phyloP scores from a whole-genome alignment of 2,329 filamentous ascomycete species.

The Lomentospora prolificans region DNA sequence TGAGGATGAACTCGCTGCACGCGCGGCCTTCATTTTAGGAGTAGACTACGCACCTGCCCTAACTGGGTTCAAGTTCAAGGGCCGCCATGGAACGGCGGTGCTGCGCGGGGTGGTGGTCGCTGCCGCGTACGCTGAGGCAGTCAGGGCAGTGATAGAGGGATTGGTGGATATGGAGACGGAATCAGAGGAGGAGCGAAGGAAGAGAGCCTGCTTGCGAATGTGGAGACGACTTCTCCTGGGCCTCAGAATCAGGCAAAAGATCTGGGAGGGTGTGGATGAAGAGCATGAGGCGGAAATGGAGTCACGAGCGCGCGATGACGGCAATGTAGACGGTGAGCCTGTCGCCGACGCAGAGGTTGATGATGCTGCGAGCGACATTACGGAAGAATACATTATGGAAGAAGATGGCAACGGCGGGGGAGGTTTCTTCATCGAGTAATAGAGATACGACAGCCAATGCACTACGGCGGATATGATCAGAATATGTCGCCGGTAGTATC shows the following conservation, averaged over 20 bases:
- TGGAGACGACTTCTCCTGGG: conserved; percentile 62
- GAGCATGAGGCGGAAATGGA: neutral
- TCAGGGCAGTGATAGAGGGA: conserved; percentile 58
- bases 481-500: too few relatives aligned
- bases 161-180: conserved; percentile 57
- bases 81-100: conserved; percentile 76
- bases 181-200: conserved; percentile 58
- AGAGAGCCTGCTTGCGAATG: conserved; percentile 62
- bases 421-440: conserved; percentile 31
- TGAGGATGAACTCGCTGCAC: conserved; percentile 44
- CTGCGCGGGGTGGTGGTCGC: conserved; percentile 71
- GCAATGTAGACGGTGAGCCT: conserved; percentile 24
- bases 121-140: conserved; percentile 58
- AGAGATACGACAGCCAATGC: neutral
- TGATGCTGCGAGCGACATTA: conserved; percentile 29
- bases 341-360: conserved; percentile 23
- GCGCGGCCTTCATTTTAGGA: conserved; percentile 64
- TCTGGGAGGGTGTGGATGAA: conserved; percentile 25
- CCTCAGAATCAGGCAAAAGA: conserved; percentile 63
- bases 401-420: conserved; percentile 35
- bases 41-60: conserved; percentile 86
- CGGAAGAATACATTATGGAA: conserved; percentile 32
- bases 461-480: too few relatives aligned
- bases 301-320: conserved; percentile 7
- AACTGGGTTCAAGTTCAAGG: conserved; percentile 81